Conservation (phyloP, 2,329 filamentous ascomycete species). For the Cladophialophora psammophila region DNA sequence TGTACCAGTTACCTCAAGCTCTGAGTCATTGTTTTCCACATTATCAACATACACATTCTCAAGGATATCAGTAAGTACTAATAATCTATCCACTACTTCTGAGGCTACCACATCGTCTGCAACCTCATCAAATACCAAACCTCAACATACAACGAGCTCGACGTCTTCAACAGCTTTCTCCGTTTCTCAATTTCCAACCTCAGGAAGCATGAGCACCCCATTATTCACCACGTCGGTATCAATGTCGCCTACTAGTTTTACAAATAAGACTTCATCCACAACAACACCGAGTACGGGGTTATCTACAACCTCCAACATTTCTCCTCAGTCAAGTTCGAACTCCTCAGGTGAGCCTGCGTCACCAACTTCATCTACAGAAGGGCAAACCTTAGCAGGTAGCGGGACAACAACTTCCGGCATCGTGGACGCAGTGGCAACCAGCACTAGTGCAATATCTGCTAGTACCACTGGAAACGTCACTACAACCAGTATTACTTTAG, state of each 20-base stretch:
- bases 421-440: neutral
- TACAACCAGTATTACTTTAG: neutral
- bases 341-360: neutral
- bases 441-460: neutral
- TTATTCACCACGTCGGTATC: neutral
- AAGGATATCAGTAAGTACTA: neutral
- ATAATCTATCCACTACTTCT: neutral
- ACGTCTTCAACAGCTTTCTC: neutral
- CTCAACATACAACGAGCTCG: neutral
- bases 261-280: neutral
- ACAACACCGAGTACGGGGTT: neutral
- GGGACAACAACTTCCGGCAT: neutral
- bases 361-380: neutral
- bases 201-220: neutral
- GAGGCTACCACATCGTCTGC: neutral
- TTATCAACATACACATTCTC: neutral
- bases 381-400: neutral
- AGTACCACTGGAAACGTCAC: neutral
- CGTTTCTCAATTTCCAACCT: neutral
- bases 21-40: neutral
- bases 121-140: neutral
- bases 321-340: neutral
- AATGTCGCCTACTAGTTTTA: neutral
- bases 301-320: neutral
- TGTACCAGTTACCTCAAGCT: neutral